Base-by-base conservation (phyloP, 23 red algal genomes). In the Cyanidium caldarium region DNA sequence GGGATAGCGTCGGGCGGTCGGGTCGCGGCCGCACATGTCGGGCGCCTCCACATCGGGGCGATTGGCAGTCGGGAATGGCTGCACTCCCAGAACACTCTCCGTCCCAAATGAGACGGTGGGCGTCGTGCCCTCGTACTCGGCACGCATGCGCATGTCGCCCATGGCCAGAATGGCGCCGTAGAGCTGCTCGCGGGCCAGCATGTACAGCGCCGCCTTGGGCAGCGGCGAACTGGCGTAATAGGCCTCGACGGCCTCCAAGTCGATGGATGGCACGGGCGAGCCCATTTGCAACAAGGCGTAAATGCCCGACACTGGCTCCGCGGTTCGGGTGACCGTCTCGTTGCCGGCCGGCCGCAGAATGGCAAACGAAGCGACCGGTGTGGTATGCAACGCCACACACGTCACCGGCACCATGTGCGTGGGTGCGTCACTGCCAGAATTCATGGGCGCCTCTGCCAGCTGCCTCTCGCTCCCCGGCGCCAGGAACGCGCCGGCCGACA, bases 331-430 rank as follows among this genome's bases (percentile, higher is more conserved):
- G 41, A 39, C 38, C 40, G 75, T 69, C 58, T 79, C 74, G 5
- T 78, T 65, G 12, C 73, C 75, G 70, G 74, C 74, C 68, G 79
- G 65, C 20, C 69, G 42, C 33, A 71, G 35, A n/a, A n/a, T n/a
- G n/a, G n/a, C n/a, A n/a, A n/a, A n/a, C n/a, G n/a, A n/a, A n/a
- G n/a, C n/a, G n/a, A n/a, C n/a, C n/a, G n/a, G n/a, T n/a, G n/a
- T n/a, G n/a, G n/a, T n/a, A n/a, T n/a, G n/a, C n/a, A n/a, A n/a
- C n/a, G n/a, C n/a, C 23, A 65, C 78, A 57, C 46, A 38, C 46
- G 45, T 19, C 34, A 80, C 42, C 2, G 76, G 75, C n/a, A 65
- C 78, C 25, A 30, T 5, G 66, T 5, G 17, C 16, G 77, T 66
- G 15, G 76, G 44, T 14, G 37, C 83, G 7, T 42, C 28, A 61